These are phyloP conservation scores for Wallacemonas sp. DNA, from an alignment of 208 protist species.

Conservation along the genomic window DNA sequence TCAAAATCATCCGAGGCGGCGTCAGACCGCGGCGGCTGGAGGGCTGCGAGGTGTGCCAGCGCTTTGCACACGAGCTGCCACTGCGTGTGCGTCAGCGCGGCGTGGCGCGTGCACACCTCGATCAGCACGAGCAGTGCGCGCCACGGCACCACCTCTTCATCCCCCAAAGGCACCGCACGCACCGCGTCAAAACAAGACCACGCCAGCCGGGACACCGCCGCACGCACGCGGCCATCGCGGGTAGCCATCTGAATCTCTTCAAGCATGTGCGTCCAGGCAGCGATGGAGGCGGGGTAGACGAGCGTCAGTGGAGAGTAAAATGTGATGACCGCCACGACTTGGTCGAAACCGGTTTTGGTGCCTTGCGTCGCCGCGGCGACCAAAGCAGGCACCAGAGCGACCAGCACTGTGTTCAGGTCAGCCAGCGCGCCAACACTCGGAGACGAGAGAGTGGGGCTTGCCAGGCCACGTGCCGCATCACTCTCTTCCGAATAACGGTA, in stretches of 20 bases:
- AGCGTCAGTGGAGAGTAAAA: slow-evolving; percentile 1
- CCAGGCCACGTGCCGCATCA: too few species aligned
- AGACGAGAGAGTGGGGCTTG: too few species aligned
- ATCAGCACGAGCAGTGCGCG: background rate
- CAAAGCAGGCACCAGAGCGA: background rate
- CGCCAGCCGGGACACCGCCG: background rate
- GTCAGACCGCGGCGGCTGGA: background rate
- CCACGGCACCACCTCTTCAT: background rate
- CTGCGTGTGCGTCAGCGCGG: background rate
- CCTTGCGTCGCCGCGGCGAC: background rate
- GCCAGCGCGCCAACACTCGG: too few species aligned
- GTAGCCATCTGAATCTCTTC: slow-evolving; percentile 18
- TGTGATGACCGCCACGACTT: background rate
- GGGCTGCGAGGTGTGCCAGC: background rate
- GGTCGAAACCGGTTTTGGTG: background rate
- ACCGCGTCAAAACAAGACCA: background rate
- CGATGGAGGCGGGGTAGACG: slow-evolving; percentile 15
- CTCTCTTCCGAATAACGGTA: too few species aligned
- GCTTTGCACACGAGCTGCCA: background rate
- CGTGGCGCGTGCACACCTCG: background rate
- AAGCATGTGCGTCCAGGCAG: too few species aligned
- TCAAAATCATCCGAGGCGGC: background rate
- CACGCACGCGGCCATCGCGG: background rate
- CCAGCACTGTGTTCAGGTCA: too few species aligned
- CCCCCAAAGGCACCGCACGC: too few species aligned